Base-by-base conservation (phyloP, 2,329 filamentous ascomycete genomes). In the Sarocladiaceae sp. region DNA sequence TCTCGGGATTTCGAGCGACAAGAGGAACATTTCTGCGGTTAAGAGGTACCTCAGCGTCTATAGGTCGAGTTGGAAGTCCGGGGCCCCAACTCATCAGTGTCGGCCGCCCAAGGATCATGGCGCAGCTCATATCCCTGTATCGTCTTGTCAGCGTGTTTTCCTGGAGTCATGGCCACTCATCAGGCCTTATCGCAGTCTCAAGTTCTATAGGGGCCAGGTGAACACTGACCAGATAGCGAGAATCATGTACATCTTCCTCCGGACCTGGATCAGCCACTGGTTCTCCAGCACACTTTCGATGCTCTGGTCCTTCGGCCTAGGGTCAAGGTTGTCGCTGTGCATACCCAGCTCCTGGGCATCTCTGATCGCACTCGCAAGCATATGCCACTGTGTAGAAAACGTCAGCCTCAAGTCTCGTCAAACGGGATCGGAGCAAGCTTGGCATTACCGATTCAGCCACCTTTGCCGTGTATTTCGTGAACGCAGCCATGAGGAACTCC, bases 291-390 rank as follows among this genome's bases (percentile, higher is more conserved):
- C 60, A 24, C 69, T 68, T 47, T 76, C 74, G 4, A 68, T 57
- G 31, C 66, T 69, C 31, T 67, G 59, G 27, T 69, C 60, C 12
- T 58, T 61, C 3, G 73, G 70, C 40, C 69, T 68, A 0, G 74
- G 74, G 49, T 79, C 74, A 21, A 72, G 59, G 27, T 62, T 66
- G 49, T 76, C 71, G 11, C 72, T 67, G 50, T 83, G 73, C 52
- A 83, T 62, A 11, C 78, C 79, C 32, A 82, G 70, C 51, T 82
- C 78, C 54, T 82, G 78, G 0, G 76, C 79, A 54, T 82, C 78
- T 32, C 76, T 66, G 45, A 82, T 80, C 1, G 74, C 72, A 18
- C 69, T 66, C 1, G 74, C 73, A 23, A 82, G 65, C 2, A 68
- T 67, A 53, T 79, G 74, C 73, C 74, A 78, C 71, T 76, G 42